Conservation (phyloP, 495 filamentous ascomycete species). For the Aspergillus coremiiformis region DNA sequence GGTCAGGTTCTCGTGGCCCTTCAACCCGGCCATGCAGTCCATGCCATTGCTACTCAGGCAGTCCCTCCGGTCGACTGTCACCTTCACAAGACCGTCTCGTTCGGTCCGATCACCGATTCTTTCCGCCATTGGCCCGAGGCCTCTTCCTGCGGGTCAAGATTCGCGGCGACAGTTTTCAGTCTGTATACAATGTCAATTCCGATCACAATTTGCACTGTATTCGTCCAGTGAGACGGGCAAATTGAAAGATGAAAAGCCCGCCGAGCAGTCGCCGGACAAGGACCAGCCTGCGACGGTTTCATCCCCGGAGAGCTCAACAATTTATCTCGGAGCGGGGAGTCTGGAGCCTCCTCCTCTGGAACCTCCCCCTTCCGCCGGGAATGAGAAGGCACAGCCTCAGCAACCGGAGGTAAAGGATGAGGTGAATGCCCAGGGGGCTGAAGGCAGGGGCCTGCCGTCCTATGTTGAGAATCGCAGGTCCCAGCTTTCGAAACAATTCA, state of each 20-base stretch:
- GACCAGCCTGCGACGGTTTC: background rate
- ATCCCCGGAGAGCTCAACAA: constrained; percentile 14
- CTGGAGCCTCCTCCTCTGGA: constrained; percentile 9
- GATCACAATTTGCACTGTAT: constrained; percentile 15
- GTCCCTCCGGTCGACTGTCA: constrained; percentile 28
- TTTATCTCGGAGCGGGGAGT: constrained; percentile 21
- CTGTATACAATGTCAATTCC: constrained; percentile 38
- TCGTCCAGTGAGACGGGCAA: constrained; percentile 23
- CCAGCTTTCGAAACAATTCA: constrained; percentile 64
- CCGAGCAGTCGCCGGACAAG: constrained; percentile 11
- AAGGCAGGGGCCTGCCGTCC: constrained; percentile 58
- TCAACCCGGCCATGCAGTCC: constrained; percentile 34
- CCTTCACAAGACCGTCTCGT: constrained; percentile 18
- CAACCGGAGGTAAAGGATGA: constrained; percentile 5
- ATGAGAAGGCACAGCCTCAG: background rate
- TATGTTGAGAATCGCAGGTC: constrained; percentile 65
- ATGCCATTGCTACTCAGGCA: constrained; percentile 38
- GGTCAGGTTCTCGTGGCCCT: constrained; percentile 17
- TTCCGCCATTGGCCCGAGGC: constrained; percentile 12
- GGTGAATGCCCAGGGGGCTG: background rate
- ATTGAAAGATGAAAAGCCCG: constrained; percentile 14
- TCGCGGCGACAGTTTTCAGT: constrained; percentile 27
- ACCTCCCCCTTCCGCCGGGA: constrained; percentile 8
- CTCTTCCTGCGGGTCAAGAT: constrained; percentile 16
- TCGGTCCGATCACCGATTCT: constrained; percentile 18